Conservation (phyloP, 495 filamentous ascomycete species). For the Penicillium daleae region DNA sequence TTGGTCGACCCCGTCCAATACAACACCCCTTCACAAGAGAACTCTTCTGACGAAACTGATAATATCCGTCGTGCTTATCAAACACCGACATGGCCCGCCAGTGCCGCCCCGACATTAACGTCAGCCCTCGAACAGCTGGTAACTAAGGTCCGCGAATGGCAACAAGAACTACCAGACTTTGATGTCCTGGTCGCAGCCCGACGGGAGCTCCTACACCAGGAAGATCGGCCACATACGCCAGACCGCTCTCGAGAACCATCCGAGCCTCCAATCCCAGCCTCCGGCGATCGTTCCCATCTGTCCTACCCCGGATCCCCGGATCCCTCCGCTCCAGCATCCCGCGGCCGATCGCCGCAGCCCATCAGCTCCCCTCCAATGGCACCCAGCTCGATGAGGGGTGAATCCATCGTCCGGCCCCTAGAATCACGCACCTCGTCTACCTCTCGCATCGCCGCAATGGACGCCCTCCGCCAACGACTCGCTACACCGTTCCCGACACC, state of each 20-base stretch:
- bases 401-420: conserved; percentile 25
- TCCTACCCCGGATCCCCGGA: conserved; percentile 62
- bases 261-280: conserved; percentile 24
- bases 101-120: conserved; percentile 46
- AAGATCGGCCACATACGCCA: conserved; percentile 29
- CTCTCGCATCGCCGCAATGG: conserved; percentile 33
- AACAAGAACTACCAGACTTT: conserved; percentile 72
- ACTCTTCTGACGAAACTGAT: conserved; percentile 24
- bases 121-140: conserved; percentile 55
- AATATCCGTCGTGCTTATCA: conserved; percentile 37
- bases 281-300: conserved; percentile 48
- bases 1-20: conserved; percentile 67
- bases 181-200: conserved; percentile 76
- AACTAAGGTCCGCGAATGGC: conserved; percentile 65
- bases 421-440: conserved; percentile 38
- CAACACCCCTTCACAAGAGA: conserved; percentile 15
- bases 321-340: conserved; percentile 42
- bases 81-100: conserved; percentile 43
- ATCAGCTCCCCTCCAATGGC: conserved; percentile 20
- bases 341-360: conserved; percentile 27
- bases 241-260: conserved; percentile 27
- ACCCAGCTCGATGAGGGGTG: conserved; percentile 26
- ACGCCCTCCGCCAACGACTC: conserved; percentile 44
- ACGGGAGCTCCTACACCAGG: conserved; percentile 50
- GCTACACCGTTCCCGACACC: conserved; percentile 39